Evolutionary conservation across 2,329 filamentous ascomycete genomes (phyloP).

Genomic region (Lachnum nothofagi): DNA sequence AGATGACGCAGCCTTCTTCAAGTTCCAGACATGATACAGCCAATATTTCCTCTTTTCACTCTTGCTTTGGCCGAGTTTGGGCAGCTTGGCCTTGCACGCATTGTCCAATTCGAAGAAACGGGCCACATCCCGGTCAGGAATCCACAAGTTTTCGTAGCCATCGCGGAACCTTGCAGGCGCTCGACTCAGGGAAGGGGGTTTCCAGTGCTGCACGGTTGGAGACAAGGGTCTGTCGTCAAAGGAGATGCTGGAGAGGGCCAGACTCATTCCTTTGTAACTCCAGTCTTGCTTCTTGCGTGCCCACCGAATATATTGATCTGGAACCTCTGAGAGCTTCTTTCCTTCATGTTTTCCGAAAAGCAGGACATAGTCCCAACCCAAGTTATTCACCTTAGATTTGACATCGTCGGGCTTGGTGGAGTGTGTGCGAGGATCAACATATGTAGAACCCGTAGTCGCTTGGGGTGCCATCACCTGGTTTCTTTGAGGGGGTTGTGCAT

Average conservation of each 20-base stretch:
- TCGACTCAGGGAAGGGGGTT: neutral
- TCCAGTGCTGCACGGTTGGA: neutral
- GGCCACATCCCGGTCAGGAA: neutral
- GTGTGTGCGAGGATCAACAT: too few species aligned
- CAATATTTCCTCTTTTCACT: neutral
- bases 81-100: neutral
- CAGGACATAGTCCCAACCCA: too few species aligned
- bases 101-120: neutral
- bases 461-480: neutral
- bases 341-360: too few species aligned
- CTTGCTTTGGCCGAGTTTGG: neutral
- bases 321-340: too few species aligned
- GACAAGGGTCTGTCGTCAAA: neutral
- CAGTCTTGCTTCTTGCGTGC: too few species aligned
- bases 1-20: neutral
- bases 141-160: neutral
- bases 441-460: too few species aligned
- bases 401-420: too few species aligned
- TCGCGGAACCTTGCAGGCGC: neutral
- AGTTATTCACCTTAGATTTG: too few species aligned
- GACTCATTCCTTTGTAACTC: too few species aligned
- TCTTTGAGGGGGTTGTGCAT: neutral
- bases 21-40: neutral
- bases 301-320: too few species aligned
- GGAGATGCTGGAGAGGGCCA: too few species aligned